A percentile compares a stretch with the other conserved stretches of the same genome.
Evolutionary conservation across 768 basidiomycete species (phyloP).

Genomic region (Termitomyces sp.): DNA sequence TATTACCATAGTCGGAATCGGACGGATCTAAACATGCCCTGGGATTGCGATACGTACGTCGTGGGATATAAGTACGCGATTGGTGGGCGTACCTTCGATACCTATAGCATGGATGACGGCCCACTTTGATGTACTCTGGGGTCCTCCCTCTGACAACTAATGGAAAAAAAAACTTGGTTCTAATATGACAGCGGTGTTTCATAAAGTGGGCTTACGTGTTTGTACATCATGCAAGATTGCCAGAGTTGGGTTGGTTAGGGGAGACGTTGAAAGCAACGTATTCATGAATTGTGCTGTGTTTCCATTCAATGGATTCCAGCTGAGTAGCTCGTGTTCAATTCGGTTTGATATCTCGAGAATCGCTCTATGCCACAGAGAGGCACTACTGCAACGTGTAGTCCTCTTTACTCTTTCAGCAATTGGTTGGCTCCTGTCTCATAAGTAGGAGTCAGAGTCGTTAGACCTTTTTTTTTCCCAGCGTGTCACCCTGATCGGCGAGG

Average conservation of each 20-base stretch:
- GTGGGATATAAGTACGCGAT: neutral
- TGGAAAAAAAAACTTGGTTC: neutral
- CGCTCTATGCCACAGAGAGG: neutral
- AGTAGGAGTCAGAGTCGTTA: neutral
- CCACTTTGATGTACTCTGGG: neutral
- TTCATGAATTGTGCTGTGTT: slow-evolving; percentile 1
- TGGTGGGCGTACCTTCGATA: neutral
- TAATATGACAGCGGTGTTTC: neutral
- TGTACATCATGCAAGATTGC: neutral
- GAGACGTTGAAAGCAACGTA: neutral
- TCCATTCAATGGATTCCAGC: neutral
- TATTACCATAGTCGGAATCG: neutral
- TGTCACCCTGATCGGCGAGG: neutral
- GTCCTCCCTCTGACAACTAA: neutral
- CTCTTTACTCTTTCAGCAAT: neutral
- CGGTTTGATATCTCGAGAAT: neutral
- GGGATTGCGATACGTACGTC: no score
- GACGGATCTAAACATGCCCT: slow-evolving; percentile 9
- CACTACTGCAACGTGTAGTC: neutral
- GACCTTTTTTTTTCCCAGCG: neutral
- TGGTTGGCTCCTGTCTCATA: slow-evolving; percentile 2
- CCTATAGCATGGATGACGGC: neutral
- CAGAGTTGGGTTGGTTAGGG: slow-evolving; percentile 8
- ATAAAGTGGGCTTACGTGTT: slow-evolving; percentile 1
- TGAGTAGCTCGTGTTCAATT: neutral